phyloP scores from a whole-genome alignment of 2,329 filamentous ascomycete species.

The Colletotrichum cereale region DNA sequence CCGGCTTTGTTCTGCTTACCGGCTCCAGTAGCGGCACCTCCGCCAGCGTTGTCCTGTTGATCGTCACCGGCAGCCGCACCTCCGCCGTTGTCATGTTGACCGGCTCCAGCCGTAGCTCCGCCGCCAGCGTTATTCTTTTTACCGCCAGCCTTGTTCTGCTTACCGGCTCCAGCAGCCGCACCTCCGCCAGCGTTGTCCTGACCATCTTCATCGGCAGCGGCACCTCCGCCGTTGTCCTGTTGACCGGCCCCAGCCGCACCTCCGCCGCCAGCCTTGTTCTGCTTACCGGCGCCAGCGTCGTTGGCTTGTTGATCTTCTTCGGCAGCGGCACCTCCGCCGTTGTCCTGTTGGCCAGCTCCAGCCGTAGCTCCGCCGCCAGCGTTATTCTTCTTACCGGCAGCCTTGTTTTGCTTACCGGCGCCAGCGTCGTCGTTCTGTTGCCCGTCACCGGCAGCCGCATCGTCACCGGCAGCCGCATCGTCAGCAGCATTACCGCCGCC shows the following conservation, averaged over 20 bases:
- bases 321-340: not conserved
- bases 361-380: not conserved
- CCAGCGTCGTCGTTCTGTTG: not conserved
- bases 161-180: not conserved
- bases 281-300: not conserved
- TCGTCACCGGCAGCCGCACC: not conserved
- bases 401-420: not conserved
- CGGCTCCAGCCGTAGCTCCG: not conserved
- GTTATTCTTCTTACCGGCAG: not conserved
- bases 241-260: not conserved
- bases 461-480: not conserved
- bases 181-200: conserved; percentile 5
- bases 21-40: no score
- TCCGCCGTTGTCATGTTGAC: not conserved
- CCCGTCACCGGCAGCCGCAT: not conserved
- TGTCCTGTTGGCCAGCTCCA: not conserved
- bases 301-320: not conserved
- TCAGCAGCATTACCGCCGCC: not conserved
- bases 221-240: not conserved
- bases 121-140: not conserved
- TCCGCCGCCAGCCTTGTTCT: not conserved
- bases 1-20: conserved; percentile 5
- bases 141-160: not conserved
- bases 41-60: not conserved
- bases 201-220: not conserved